These are phyloP conservation scores for Peniophora sp. DNA, from an alignment of 1,284 basidiomycete species.

Conservation along the genomic window DNA sequence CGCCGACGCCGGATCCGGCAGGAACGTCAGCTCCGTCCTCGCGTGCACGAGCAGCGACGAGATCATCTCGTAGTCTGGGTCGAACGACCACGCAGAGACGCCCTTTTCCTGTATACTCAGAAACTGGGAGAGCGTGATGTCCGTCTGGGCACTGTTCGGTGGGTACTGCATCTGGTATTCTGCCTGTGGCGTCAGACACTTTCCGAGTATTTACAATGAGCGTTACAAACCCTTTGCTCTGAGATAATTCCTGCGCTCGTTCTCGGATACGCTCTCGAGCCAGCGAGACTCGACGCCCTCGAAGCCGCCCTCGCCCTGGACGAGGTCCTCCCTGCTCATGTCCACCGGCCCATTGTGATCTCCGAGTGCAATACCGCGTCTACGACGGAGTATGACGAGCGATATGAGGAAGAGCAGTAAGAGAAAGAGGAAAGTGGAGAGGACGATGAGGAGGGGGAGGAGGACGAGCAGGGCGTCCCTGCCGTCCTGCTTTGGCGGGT, in stretches of 20 bases:
- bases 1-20: constrained; percentile 88
- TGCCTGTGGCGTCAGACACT: constrained; percentile 24
- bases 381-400: constrained; percentile 74
- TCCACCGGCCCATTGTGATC: constrained; percentile 93
- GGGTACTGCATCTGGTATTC: constrained; percentile 89
- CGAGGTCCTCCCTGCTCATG: constrained; percentile 83
- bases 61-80: constrained; percentile 92
- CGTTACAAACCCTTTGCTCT: constrained; percentile 75
- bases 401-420: constrained; percentile 86
- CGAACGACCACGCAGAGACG: constrained; percentile 95
- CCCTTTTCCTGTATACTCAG: constrained; percentile 97
- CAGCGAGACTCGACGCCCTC: constrained; percentile 88
- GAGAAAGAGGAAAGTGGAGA: constrained; percentile 89
- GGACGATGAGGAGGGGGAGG: constrained; percentile 85
- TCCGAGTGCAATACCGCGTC: constrained; percentile 74
- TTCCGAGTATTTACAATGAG: constrained; percentile 3
- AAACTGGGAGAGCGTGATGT: constrained; percentile 95
- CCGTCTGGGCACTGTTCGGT: constrained; percentile 87
- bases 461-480: constrained; percentile 44
- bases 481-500: constrained; percentile 14
- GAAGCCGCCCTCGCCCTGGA: constrained; percentile 87
- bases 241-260: constrained; percentile 64
- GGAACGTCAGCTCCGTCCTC: constrained; percentile 92
- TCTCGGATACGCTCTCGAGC: constrained; percentile 79
- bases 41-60: constrained; percentile 87